These are phyloP conservation scores for Tuber microsphaerosporum DNA, from an alignment of 495 filamentous ascomycete species.

Conservation along the genomic window DNA sequence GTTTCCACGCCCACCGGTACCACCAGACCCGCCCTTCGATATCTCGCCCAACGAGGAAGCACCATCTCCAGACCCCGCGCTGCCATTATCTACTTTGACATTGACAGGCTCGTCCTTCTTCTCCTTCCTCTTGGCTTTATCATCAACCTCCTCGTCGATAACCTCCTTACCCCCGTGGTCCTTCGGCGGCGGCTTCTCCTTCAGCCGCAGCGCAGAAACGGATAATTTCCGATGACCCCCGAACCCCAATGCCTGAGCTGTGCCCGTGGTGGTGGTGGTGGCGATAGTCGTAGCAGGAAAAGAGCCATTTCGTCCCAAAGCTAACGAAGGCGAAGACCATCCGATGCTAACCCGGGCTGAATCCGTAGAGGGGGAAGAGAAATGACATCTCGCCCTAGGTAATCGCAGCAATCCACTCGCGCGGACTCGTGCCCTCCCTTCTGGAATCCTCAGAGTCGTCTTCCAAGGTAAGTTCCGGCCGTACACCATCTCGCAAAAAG, in stretches of 20 bases:
- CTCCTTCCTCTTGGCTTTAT: slow-evolving; percentile 24
- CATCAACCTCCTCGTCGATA: slow-evolving; percentile 31
- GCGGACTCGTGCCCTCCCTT: slow-evolving; percentile 22
- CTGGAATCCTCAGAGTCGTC: slow-evolving; percentile 9
- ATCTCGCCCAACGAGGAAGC: slow-evolving; percentile 20
- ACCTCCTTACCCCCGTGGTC: slow-evolving; percentile 14
- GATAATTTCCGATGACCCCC: slow-evolving; percentile 24
- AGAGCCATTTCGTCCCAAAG: slow-evolving; percentile 4
- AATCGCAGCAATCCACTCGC: not conserved
- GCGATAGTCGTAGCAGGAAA: slow-evolving; percentile 16
- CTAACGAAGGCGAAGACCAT: slow-evolving; percentile 19
- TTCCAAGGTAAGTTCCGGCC: slow-evolving; percentile 30
- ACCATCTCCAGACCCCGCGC: slow-evolving; percentile 17
- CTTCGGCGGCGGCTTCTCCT: slow-evolving; percentile 30
- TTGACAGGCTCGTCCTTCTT: slow-evolving; percentile 17
- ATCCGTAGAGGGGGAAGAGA: not conserved
- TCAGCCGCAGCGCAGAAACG: slow-evolving; percentile 23
- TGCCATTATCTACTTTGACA: slow-evolving; percentile 28
- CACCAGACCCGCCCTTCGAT: slow-evolving; percentile 34
- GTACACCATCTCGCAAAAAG: slow-evolving; percentile 25
- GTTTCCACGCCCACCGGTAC: slow-evolving; percentile 16
- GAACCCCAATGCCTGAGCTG: slow-evolving; percentile 20
- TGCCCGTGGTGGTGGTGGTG: slow-evolving; percentile 9
- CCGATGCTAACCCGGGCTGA: slow-evolving; percentile 15
- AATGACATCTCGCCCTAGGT: not conserved